Evolutionary conservation across 2,329 filamentous ascomycete genomes (phyloP).

Genomic region (Beauveria sp.): DNA sequence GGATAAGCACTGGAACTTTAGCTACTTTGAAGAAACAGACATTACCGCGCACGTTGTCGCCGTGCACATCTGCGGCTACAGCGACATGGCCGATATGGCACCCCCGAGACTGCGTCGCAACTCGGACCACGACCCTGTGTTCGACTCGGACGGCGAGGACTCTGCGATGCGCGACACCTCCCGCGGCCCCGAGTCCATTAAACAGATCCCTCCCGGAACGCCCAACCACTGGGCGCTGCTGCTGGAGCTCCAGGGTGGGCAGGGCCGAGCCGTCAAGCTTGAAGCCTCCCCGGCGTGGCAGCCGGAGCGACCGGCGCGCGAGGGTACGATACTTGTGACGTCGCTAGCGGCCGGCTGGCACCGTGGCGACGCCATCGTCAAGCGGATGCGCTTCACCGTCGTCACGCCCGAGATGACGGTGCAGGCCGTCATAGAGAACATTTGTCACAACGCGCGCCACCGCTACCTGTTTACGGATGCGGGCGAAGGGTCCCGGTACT

Average conservation of each 20-base stretch:
- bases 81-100: neutral
- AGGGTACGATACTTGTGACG: neutral
- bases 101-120: neutral
- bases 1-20: slow-evolving; percentile 7
- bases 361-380: neutral
- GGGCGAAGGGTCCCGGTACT: slow-evolving; percentile 5
- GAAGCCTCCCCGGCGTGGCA: slow-evolving; percentile 3
- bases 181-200: too few species aligned
- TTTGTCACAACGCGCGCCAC: neutral
- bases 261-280: neutral
- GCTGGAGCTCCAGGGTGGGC: neutral
- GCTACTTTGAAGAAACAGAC: neutral
- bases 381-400: neutral
- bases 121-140: neutral
- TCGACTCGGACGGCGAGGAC: neutral
- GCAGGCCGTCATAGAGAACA: neutral
- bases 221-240: slow-evolving; percentile 5
- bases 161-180: neutral
- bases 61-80: neutral
- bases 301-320: neutral
- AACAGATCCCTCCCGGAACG: neutral
- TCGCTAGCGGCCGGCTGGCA: neutral
- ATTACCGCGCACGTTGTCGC: neutral
- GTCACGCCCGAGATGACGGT: neutral
- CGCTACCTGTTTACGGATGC: slow-evolving; percentile 4